A percentile compares a stretch with the other conserved stretches of the same genome.
Evolutionary conservation across 345 rosid genomes (phyloP).

Genomic region (Syzygium jambos): DNA sequence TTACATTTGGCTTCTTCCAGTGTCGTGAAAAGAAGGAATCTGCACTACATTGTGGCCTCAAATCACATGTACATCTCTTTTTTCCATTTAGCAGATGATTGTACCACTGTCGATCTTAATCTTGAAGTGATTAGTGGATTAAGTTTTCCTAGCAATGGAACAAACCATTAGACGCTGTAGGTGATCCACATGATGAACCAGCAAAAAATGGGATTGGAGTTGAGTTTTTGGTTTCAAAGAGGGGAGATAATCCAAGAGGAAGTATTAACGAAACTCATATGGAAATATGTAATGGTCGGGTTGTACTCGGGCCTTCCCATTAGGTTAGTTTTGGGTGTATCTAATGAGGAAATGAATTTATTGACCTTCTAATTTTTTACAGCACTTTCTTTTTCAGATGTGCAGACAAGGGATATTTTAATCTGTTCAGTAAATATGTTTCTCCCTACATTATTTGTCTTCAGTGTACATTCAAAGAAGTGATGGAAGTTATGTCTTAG

Average conservation of each 20-base stretch:
- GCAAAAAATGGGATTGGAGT: background rate
- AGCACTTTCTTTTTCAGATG: background rate
- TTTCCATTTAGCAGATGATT: background rate
- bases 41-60: background rate
- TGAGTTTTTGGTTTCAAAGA: background rate
- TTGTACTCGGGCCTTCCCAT: background rate
- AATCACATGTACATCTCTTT: slow-evolving; percentile 7
- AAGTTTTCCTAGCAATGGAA: background rate
- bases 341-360: background rate
- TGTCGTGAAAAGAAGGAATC: background rate
- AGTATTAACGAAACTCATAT: background rate
- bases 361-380: background rate
- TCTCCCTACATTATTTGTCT: background rate
- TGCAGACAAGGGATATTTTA: background rate
- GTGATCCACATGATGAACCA: background rate
- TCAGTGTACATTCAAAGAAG: background rate
- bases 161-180: background rate
- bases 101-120: background rate
- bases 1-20: background rate
- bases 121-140: no score
- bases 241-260: background rate
- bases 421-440: background rate
- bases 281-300: background rate
- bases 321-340: background rate
- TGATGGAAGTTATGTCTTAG: background rate